phyloP scores from a whole-genome alignment of 1,139 yeast species.

The Suhomyces yuchorum region DNA sequence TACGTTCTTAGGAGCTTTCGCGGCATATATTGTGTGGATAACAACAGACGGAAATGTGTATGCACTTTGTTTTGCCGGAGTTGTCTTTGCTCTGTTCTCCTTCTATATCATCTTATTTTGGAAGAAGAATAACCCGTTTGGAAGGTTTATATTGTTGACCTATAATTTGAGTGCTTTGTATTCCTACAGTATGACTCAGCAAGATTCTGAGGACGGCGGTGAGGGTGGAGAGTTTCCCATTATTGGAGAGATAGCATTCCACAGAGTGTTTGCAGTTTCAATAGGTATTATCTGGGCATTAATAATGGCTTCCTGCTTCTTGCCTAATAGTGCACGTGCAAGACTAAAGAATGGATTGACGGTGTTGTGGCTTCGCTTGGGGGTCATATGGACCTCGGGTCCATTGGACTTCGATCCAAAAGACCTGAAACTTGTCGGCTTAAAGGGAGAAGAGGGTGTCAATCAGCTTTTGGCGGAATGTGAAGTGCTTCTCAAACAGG shows the following conservation, averaged over 20 bases:
- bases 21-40: slow-evolving; percentile 63
- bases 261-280: slow-evolving; percentile 71
- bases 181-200: slow-evolving; percentile 66
- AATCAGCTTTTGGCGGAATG: slow-evolving; percentile 64
- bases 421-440: slow-evolving; percentile 42
- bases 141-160: slow-evolving; percentile 72
- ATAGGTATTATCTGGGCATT: slow-evolving; percentile 80
- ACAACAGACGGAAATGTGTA: slow-evolving; percentile 58
- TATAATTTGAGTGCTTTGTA: slow-evolving; percentile 79
- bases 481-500: slow-evolving; percentile 62
- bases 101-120: slow-evolving; percentile 71
- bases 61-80: slow-evolving; percentile 59
- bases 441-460: slow-evolving; percentile 54
- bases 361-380: slow-evolving; percentile 75
- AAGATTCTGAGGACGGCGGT: slow-evolving; percentile 62
- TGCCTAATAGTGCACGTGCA: slow-evolving; percentile 77
- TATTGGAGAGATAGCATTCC: slow-evolving; percentile 77
- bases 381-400: slow-evolving; percentile 78
- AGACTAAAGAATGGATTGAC: slow-evolving; percentile 67
- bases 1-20: slow-evolving; percentile 67
- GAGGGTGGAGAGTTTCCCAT: slow-evolving; percentile 75
- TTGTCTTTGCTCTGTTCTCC: slow-evolving; percentile 60
- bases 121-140: slow-evolving; percentile 64
- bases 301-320: slow-evolving; percentile 58
- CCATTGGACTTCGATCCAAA: slow-evolving; percentile 39